A percentile compares a stretch with the other conserved stretches of the same genome.
Conservation (phyloP, 441 rosid species). For the Pelargonium fulgidum region DNA sequence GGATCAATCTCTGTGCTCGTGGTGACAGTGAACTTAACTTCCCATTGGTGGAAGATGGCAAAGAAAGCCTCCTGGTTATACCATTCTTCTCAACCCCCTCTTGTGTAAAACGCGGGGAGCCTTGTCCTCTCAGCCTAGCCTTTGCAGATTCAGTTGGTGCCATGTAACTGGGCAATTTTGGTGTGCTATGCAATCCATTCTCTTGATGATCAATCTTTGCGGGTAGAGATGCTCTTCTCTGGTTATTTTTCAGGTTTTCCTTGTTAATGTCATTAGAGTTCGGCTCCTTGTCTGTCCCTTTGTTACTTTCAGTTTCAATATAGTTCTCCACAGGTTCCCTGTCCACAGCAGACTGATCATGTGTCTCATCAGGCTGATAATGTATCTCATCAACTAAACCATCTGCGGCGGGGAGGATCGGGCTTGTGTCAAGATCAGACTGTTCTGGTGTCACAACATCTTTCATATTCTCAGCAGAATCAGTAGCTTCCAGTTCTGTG, state of each 20-base stretch:
- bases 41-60: conserved; percentile 50
- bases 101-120: conserved; percentile 39
- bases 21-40: conserved; percentile 47
- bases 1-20: conserved; percentile 42
- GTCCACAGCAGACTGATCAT: conserved; percentile 14
- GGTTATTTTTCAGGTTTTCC: conserved; percentile 36
- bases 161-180: conserved; percentile 75
- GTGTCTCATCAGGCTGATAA: conserved; percentile 15
- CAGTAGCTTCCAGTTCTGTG: conserved; percentile 25
- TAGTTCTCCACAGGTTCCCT: conserved; percentile 26
- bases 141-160: conserved; percentile 68
- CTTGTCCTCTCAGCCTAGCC: conserved; percentile 63
- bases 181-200: conserved; percentile 35
- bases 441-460: conserved; percentile 24
- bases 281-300: conserved; percentile 27
- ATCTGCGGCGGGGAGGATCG: conserved; percentile 24
- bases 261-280: conserved; percentile 31
- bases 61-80: conserved; percentile 54
- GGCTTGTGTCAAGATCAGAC: conserved; percentile 28
- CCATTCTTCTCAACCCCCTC: conserved; percentile 43
- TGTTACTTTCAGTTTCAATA: conserved; percentile 30
- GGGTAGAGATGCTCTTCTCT: conserved; percentile 57
- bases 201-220: conserved; percentile 43
- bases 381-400: conserved; percentile 25
- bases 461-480: conserved; percentile 33